These are phyloP conservation scores for Chrysochromulina tobinii DNA, from an alignment of 78 protist species.

Conservation along the genomic window DNA sequence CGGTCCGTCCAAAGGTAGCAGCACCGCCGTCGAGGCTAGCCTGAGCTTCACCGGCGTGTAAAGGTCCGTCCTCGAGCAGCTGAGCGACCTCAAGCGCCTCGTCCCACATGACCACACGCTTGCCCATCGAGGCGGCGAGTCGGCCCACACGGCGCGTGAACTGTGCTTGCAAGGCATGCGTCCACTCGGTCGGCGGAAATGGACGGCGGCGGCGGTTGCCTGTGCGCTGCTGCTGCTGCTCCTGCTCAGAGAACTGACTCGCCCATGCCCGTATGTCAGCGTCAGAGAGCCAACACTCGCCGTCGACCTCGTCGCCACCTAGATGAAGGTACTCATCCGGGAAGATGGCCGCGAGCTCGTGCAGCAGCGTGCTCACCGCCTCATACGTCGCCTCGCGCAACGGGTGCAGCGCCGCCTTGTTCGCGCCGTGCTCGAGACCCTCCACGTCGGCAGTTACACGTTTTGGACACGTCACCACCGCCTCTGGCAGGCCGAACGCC, in stretches of 20 bases:
- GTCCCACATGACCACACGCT: slow-evolving; percentile 28
- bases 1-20: too few relatives aligned
- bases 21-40: too few relatives aligned
- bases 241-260: neutral
- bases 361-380: neutral
- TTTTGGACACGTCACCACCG: neutral
- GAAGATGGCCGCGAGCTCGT: slow-evolving; percentile 9
- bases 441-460: slow-evolving; percentile 48
- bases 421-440: neutral
- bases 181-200: too few relatives aligned
- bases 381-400: slow-evolving; percentile 43
- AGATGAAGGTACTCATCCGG: slow-evolving; percentile 65
- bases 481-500: slow-evolving; percentile 82
- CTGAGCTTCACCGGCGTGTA: too few relatives aligned
- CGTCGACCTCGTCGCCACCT: slow-evolving; percentile 79
- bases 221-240: neutral
- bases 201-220: too few relatives aligned
- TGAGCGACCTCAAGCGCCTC: slow-evolving; percentile 20
- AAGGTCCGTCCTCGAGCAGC: too few relatives aligned
- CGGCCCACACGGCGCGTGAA: slow-evolving; percentile 42
- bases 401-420: slow-evolving; percentile 66
- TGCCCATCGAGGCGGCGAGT: neutral
- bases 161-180: too few relatives aligned
- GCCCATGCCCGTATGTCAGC: neutral
- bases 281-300: slow-evolving; percentile 70